A percentile compares a stretch with the other conserved stretches of the same genome.
phyloP scores from a whole-genome alignment of 768 basidiomycete genomes.

The Suillus brevipes region DNA sequence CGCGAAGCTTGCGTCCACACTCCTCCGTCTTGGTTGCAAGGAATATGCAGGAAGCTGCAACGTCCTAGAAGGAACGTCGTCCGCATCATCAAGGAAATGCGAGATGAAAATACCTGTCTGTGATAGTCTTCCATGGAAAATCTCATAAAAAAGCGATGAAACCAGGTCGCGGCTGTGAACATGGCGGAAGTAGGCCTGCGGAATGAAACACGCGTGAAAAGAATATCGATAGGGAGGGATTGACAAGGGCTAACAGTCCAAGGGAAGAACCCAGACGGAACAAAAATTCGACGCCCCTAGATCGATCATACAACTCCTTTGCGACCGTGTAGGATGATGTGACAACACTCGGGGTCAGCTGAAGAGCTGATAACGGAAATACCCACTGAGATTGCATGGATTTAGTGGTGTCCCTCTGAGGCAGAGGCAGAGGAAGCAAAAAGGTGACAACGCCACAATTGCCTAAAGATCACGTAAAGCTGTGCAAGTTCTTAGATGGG shows the following conservation, averaged over 20 bases:
- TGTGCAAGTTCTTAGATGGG: conserved; percentile 7
- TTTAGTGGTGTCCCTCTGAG: conserved; percentile 15
- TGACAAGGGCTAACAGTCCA: conserved; percentile 56
- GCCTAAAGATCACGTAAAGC: conserved; percentile 11
- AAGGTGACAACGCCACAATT: conserved; percentile 3
- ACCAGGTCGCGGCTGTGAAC: conserved; percentile 88
- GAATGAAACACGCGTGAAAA: conserved; percentile 16
- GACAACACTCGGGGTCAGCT: conserved; percentile 56
- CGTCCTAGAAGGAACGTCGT: conserved; percentile 50
- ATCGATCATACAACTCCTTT: conserved; percentile 75
- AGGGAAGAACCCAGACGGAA: conserved; percentile 80
- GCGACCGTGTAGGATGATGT: conserved; percentile 49
- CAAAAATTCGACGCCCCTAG: conserved; percentile 82
- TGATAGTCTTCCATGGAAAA: conserved; percentile 82
- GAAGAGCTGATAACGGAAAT: conserved; percentile 60
- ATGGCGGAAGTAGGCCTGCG: conserved; percentile 76
- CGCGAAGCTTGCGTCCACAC: conserved; percentile 82
- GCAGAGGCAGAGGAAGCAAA: neutral
- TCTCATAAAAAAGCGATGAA: conserved; percentile 90
- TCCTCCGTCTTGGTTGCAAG: conserved; percentile 92
- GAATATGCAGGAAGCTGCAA: conserved; percentile 84
- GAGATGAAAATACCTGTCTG: conserved; percentile 51
- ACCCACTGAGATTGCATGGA: conserved; percentile 59
- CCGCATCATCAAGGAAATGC: conserved; percentile 8
- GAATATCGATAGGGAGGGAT: conserved; percentile 13